Conservation (phyloP, 129 eudicot species). For the Dittrichia graveolens region DNA sequence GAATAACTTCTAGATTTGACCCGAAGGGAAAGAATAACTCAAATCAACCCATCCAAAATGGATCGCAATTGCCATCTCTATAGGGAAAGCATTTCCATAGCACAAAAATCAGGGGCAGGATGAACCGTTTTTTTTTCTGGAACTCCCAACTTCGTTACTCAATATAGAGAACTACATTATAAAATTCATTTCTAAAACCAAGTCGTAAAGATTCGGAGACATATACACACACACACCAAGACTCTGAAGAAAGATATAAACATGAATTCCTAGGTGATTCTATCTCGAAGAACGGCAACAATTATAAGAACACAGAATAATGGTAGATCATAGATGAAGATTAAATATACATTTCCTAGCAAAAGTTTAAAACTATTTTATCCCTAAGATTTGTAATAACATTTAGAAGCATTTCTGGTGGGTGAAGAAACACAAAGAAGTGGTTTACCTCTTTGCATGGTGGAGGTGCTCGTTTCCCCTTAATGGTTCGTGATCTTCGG, state of each 20-base stretch:
- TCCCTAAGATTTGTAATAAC: not conserved
- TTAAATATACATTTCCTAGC: not conserved
- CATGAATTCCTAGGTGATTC: not conserved
- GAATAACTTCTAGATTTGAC: too few species aligned
- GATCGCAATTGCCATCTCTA: too few species aligned
- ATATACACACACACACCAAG: too few species aligned
- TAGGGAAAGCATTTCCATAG: too few species aligned
- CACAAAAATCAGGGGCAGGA: too few species aligned
- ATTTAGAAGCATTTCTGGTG: not conserved
- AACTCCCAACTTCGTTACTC: too few species aligned
- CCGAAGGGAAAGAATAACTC: too few species aligned
- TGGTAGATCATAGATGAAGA: not conserved
- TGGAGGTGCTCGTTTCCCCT: slow-evolving; percentile 83
- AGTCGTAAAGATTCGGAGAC: too few species aligned
- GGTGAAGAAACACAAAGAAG: not conserved
- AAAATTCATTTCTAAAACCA: too few species aligned
- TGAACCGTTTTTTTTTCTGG: too few species aligned
- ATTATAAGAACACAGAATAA: not conserved
- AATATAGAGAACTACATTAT: too few species aligned
- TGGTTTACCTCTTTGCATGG: slow-evolving; percentile 77
- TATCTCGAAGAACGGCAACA: not conserved
- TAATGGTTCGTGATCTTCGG: slow-evolving; percentile 74
- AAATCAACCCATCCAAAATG: too few species aligned
- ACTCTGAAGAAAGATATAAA: not conserved
- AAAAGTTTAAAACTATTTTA: not conserved